Percentiles rank a stretch among this genome's conserved stretches.
phyloP scores from a whole-genome alignment of 768 basidiomycete species.

The Boletus tylopilopsis region DNA sequence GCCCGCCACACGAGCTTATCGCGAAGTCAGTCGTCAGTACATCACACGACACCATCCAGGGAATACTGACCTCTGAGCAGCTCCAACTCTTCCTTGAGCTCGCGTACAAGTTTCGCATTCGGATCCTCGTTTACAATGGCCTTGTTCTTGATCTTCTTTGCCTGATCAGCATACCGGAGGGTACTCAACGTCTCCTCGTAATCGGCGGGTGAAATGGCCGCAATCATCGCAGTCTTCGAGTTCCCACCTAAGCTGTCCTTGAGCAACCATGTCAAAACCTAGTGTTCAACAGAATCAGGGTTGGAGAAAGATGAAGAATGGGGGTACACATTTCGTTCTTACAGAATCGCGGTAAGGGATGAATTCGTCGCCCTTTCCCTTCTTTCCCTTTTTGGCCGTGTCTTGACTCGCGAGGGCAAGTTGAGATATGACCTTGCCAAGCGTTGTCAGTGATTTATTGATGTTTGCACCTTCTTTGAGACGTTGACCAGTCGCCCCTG shows the following conservation, averaged over 20 bases:
- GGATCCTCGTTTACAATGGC: conserved; percentile 99
- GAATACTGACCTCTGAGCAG: conserved; percentile 67
- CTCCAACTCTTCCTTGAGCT: conserved; percentile 98
- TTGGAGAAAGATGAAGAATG: neutral
- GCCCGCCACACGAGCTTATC: conserved; percentile 70
- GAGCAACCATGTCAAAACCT: conserved; percentile 96
- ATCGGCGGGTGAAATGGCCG: conserved; percentile 97
- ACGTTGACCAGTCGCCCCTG: conserved; percentile 93
- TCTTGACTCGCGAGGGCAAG: conserved; percentile 60
- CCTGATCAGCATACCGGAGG: conserved; percentile 95
- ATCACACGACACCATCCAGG: neutral
- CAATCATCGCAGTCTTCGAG: conserved; percentile 99
- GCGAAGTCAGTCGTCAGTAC: conserved; percentile 6
- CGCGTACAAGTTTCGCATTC: conserved; percentile 96
- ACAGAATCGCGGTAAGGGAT: conserved; percentile 98
- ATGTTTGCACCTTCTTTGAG: conserved; percentile 98
- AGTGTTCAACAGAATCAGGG: conserved; percentile 9
- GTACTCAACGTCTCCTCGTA: conserved; percentile 98
- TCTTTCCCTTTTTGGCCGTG: conserved; percentile 81
- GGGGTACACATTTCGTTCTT: conserved; percentile 26
- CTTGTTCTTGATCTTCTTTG: conserved; percentile 99
- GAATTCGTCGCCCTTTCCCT: conserved; percentile 87
- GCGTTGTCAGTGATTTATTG: conserved; percentile 96
- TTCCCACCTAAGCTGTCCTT: conserved; percentile 98
- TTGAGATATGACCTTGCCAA: conserved; percentile 95